phyloP scores from a whole-genome alignment of 108 stramenopile species.

The Fistulifera solaris region DNA sequence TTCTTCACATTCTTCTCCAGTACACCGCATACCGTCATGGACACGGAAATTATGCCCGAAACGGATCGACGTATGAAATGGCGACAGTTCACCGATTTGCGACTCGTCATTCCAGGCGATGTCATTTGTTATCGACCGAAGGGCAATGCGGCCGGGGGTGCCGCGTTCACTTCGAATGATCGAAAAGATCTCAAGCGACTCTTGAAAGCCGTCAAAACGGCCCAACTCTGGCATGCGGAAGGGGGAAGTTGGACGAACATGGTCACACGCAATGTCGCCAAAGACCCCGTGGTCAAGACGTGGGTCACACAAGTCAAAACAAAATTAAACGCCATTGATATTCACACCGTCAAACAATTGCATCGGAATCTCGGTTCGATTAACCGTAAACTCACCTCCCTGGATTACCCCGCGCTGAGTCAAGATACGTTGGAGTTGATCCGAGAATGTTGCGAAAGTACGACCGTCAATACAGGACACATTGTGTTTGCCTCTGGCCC shows the following conservation, averaged over 20 bases:
- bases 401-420: neutral
- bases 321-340: conserved; percentile 10
- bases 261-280: conserved; percentile 12
- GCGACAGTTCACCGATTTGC: conserved; percentile 11
- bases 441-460: conserved; percentile 8
- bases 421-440: conserved; percentile 9
- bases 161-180: conserved; percentile 21
- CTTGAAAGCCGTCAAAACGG: conserved; percentile 14
- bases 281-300: conserved; percentile 9
- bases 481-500: conserved; percentile 21
- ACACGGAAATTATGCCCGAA: neutral
- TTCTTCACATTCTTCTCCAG: conserved; percentile 17
- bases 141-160: conserved; percentile 23
- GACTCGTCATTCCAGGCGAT: conserved; percentile 18
- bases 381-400: neutral
- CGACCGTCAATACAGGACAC: conserved; percentile 18
- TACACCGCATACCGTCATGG: conserved; percentile 13
- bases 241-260: conserved; percentile 1
- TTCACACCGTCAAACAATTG: conserved; percentile 4
- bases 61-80: conserved; percentile 12
- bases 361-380: conserved; percentile 5
- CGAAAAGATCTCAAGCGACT: conserved; percentile 8
- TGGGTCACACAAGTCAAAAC: conserved; percentile 9
- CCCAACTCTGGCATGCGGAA: conserved; percentile 12
- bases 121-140: conserved; percentile 18